These are phyloP conservation scores for Colletotrichum phormii DNA, from an alignment of 2,329 filamentous ascomycete species.

Conservation along the genomic window DNA sequence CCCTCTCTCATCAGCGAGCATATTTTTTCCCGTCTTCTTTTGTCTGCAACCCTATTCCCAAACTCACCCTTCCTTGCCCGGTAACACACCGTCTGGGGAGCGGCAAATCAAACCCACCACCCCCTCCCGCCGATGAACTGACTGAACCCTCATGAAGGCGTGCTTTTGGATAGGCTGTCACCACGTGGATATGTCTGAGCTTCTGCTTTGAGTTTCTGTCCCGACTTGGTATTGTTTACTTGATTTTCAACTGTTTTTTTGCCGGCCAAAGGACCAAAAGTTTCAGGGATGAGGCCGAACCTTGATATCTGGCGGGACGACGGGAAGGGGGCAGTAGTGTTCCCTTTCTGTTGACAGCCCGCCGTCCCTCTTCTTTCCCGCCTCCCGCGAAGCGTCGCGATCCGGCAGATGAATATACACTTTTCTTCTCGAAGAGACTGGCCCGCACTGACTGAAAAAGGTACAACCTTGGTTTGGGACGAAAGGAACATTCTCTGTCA, in stretches of 20 bases:
- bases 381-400: no score
- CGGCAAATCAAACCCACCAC: neutral
- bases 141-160: neutral
- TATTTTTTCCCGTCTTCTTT: no score
- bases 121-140: no score
- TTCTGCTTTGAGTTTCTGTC: neutral
- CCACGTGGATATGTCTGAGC: neutral
- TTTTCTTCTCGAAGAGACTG: neutral
- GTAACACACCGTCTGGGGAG: neutral
- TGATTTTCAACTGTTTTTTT: neutral
- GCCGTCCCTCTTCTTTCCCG: no score
- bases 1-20: neutral
- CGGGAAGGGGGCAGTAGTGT: no score
- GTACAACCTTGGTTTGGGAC: no score
- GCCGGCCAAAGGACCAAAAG: neutral
- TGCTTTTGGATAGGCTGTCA: neutral
- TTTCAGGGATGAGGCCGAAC: neutral
- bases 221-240: neutral
- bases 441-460: neutral
- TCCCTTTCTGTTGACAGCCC: neutral
- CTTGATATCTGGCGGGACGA: neutral
- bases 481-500: no score
- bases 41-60: neutral
- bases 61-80: constrained; percentile 7
- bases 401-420: no score